phyloP scores from a whole-genome alignment of 495 filamentous ascomycete species.

The Xylaria scruposa region DNA sequence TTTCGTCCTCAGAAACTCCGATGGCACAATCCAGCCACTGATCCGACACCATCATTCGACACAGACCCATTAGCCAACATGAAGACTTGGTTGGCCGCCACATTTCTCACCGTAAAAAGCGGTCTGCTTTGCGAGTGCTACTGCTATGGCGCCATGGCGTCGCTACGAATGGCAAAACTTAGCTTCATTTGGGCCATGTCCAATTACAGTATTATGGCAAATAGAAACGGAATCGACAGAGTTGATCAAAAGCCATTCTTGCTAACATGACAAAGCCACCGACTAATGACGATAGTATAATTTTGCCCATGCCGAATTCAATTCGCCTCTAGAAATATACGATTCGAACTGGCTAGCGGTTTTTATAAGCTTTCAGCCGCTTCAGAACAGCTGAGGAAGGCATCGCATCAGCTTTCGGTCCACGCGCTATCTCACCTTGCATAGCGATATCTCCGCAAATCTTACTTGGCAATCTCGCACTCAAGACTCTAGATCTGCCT shows the following conservation, averaged over 20 bases:
- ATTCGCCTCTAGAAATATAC: slow-evolving; percentile 1
- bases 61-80: background rate
- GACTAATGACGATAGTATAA: no score
- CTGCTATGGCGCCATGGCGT: background rate
- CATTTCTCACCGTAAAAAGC: background rate
- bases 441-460: slow-evolving; percentile 24
- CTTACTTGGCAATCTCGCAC: slow-evolving; percentile 21
- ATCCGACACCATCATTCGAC: background rate
- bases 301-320: slow-evolving; percentile 1
- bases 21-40: background rate
- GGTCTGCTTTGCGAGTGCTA: background rate
- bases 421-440: background rate
- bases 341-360: background rate
- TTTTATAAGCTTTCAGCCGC: slow-evolving; percentile 11
- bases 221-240: background rate
- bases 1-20: slow-evolving; percentile 14
- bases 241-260: background rate
- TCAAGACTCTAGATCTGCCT: slow-evolving; percentile 1
- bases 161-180: slow-evolving; percentile 10
- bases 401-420: slow-evolving; percentile 7
- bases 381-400: slow-evolving; percentile 10
- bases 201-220: background rate
- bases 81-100: slow-evolving; percentile 20
- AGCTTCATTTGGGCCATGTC: background rate
- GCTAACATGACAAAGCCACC: background rate